Conservation (phyloP, 768 basidiomycete genomes). For the Lactarius pseudohatsudake region DNA sequence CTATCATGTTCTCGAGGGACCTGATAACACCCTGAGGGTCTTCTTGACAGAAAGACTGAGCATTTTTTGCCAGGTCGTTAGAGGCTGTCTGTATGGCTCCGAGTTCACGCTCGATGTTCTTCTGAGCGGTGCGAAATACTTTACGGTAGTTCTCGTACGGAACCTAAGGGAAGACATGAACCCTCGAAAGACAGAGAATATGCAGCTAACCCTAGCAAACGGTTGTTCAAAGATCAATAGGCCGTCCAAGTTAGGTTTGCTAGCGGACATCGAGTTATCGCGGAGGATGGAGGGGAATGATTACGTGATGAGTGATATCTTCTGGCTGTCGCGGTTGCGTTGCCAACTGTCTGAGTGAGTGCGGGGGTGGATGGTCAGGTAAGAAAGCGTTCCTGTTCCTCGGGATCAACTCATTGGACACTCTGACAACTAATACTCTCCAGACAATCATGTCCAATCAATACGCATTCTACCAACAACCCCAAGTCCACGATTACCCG, state of each 20-base stretch:
- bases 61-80: constrained; percentile 57
- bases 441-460: constrained; percentile 24
- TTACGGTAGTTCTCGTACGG: constrained; percentile 89
- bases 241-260: constrained; percentile 70
- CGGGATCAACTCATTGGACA: not conserved
- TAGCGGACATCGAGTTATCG: constrained; percentile 32
- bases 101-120: constrained; percentile 78
- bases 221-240: constrained; percentile 83
- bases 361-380: not conserved
- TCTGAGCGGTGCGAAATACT: constrained; percentile 80
- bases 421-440: not conserved
- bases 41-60: constrained; percentile 40
- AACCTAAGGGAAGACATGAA: constrained; percentile 49
- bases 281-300: not conserved
- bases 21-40: constrained; percentile 54
- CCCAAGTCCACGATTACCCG: constrained; percentile 1
- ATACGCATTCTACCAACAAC: constrained; percentile 22
- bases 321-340: not conserved
- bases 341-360: not conserved
- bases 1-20: constrained; percentile 73
- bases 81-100: constrained; percentile 55
- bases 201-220: constrained; percentile 59
- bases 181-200: not conserved
- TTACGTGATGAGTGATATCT: constrained; percentile 13
- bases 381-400: not conserved